Evolutionary conservation across 768 basidiomycete species (phyloP), one percentile per base, ranked within the genome.

Genomic region (Podaxis rugospora): DNA sequence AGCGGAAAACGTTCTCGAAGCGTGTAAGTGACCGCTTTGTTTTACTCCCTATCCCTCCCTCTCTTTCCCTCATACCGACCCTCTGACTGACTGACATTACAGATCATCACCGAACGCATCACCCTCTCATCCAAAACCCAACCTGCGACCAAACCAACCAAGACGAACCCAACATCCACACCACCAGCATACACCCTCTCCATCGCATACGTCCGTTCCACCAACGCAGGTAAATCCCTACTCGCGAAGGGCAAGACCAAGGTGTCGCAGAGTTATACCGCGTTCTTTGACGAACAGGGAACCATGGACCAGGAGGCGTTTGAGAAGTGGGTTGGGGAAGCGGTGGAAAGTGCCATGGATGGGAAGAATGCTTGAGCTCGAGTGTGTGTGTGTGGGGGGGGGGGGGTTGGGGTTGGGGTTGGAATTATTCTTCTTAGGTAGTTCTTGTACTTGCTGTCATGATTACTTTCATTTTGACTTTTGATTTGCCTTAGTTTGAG

Each of bases 101-200:
- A 95, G 89, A 96, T 97, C 69, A 88, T 95, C 51, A 93, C 92
- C 2, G 95, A 98, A 70, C 86, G 89, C 64, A 84, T 98, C 74
- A 90, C 87, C 28, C 80, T 95, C 59, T 81, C 84, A 21, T 89
- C 93, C 3, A 79, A 78, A 32, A 90, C 91, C 3, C 66, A 77
- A 14, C 87, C 92, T 35, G 79, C 80, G 25, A 76, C 76, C 18
- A 78, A 77, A 23, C 63, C 75, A 40, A 50, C 69, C 27, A 62
- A 66, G 32, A 56, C 69, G 46, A 66, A 66, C 7, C 53, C 66
- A 2, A 46, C 65, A 21, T 66, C 73, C 18, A 55, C 69, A 52
- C 79, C 88, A 35, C 89, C 91, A 25, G 79, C 81, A 51, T 95
- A 94, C 72, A 73, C 80, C 14, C 76, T 96, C 64, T 77, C 80